A percentile compares a stretch with the other conserved stretches of the same genome.
These are phyloP conservation scores for Morella rubra DNA, from an alignment of 306 rosid species.

Conservation along the genomic window DNA sequence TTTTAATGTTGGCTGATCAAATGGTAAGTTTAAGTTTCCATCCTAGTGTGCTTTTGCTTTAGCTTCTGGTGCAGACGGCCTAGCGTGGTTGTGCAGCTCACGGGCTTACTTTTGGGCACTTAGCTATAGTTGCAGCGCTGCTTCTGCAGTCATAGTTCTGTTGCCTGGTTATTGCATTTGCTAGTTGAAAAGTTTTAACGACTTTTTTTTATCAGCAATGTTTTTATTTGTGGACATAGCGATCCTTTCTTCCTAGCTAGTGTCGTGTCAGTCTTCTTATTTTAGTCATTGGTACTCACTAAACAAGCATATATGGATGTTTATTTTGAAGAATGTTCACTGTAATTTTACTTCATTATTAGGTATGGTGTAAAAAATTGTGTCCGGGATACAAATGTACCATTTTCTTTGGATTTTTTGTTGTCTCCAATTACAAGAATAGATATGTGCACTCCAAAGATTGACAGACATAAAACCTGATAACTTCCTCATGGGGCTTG, in stretches of 20 bases:
- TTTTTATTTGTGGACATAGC: background rate
- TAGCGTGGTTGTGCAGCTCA: background rate
- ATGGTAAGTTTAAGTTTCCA: slow-evolving; percentile 34
- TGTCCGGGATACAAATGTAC: background rate
- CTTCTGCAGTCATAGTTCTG: background rate
- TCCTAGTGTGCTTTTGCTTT: background rate
- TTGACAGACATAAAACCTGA: slow-evolving; percentile 92
- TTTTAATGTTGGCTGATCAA: slow-evolving; percentile 62
- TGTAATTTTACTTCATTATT: background rate
- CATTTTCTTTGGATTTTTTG: background rate
- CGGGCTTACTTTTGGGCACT: background rate
- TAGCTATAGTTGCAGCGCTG: background rate
- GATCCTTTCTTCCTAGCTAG: background rate
- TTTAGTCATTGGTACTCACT: background rate
- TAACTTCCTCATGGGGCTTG: slow-evolving; percentile 98
- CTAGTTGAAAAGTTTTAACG: background rate
- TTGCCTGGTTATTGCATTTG: background rate
- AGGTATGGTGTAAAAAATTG: background rate
- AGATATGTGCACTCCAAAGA: slow-evolving; percentile 96
- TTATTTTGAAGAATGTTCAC: background rate
- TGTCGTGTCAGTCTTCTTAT: background rate
- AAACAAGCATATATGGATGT: background rate
- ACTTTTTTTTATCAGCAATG: background rate
- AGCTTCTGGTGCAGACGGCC: background rate
- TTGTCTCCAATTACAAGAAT: slow-evolving; percentile 62